Evolutionary conservation across 2,329 filamentous ascomycete species (phyloP).

Genomic region (Penicillium sp.): DNA sequence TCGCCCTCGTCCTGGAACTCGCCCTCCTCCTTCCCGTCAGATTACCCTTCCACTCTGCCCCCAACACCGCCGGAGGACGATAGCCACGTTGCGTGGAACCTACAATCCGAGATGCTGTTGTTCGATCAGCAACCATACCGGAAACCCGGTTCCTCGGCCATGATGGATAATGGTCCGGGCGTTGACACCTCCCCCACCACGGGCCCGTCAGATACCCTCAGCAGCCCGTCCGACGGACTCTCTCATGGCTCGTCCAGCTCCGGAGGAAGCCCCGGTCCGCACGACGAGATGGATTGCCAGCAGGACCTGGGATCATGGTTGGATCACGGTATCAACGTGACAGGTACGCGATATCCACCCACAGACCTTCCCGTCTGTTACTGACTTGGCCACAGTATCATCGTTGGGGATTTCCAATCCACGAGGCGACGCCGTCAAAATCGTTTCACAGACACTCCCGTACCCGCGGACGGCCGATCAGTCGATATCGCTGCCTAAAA

Average conservation of each 20-base stretch:
- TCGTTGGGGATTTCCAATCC: slow-evolving; percentile 35
- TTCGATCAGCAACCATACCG: slow-evolving; percentile 27
- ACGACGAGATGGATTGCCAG: slow-evolving; percentile 32
- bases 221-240: slow-evolving; percentile 28
- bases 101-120: slow-evolving; percentile 28
- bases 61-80: slow-evolving; percentile 43
- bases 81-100: slow-evolving; percentile 37
- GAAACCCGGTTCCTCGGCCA: slow-evolving; percentile 23
- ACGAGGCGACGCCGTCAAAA: slow-evolving; percentile 46
- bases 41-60: slow-evolving; percentile 35
- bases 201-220: slow-evolving; percentile 26
- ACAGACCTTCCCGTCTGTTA: background rate
- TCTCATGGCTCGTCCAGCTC: slow-evolving; percentile 31
- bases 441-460: slow-evolving; percentile 58
- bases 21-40: slow-evolving; percentile 16
- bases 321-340: slow-evolving; percentile 34
- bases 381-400: slow-evolving; percentile 27
- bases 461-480: slow-evolving; percentile 44
- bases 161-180: slow-evolving; percentile 29
- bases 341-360: slow-evolving; percentile 27
- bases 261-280: slow-evolving; percentile 28
- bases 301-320: slow-evolving; percentile 33
- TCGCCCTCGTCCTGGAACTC: slow-evolving; percentile 25
- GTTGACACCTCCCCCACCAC: slow-evolving; percentile 26
- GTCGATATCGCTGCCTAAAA: slow-evolving; percentile 25